Conservation (phyloP, 257 asterid species). For the Perilla frutescens region DNA sequence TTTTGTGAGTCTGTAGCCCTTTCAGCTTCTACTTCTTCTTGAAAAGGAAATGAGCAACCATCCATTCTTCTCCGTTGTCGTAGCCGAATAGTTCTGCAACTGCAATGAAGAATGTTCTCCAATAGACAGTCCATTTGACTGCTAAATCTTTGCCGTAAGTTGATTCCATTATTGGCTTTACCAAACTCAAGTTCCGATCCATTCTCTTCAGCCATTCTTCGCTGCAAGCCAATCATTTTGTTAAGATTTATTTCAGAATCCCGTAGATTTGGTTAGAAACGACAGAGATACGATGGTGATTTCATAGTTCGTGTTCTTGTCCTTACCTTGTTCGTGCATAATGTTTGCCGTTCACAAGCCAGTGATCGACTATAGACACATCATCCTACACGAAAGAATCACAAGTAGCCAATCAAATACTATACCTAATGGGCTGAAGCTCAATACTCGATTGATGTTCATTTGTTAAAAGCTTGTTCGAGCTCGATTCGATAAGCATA, state of each 20-base stretch:
- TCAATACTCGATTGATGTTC: too few species aligned
- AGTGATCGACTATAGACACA: constrained; percentile 77
- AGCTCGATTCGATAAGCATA: too few species aligned
- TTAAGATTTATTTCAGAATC: neutral
- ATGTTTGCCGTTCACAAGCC: constrained; percentile 94
- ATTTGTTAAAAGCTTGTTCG: too few species aligned
- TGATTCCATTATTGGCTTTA: constrained; percentile 83
- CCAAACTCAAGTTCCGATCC: constrained; percentile 59
- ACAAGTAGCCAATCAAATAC: neutral
- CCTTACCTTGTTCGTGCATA: constrained; percentile 83
- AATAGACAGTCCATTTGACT: constrained; percentile 85
- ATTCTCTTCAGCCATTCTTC: constrained; percentile 93
- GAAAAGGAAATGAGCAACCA: constrained; percentile 85
- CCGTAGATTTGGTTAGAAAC: neutral
- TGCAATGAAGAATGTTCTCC: constrained; percentile 93
- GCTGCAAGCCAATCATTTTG: constrained; percentile 51
- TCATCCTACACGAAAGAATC: constrained; percentile 67
- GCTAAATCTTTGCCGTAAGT: constrained; percentile 90
- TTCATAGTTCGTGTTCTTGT: neutral
- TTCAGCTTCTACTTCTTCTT: constrained; percentile 53
- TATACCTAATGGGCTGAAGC: too few species aligned
- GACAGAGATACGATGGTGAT: too few species aligned
- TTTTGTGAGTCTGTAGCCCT: too few species aligned
- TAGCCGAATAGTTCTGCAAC: constrained; percentile 82
- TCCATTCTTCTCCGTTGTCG: constrained; percentile 94